Conservation (phyloP, 2,329 filamentous ascomycete species). For the Talaromyces sp. region DNA sequence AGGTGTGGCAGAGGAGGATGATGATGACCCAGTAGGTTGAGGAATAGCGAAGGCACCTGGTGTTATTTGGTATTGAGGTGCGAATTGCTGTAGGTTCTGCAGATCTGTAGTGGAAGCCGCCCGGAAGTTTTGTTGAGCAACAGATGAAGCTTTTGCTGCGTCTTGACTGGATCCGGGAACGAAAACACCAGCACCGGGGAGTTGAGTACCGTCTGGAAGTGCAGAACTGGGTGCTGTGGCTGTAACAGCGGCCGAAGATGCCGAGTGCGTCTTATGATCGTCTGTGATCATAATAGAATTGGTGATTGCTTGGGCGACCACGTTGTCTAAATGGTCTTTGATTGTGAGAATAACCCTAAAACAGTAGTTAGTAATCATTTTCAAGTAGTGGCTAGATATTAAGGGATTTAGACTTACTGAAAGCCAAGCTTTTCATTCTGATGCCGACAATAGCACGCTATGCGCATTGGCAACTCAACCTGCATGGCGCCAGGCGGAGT, state of each 20-base stretch:
- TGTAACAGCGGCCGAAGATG: slow-evolving; percentile 31
- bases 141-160: slow-evolving; percentile 24
- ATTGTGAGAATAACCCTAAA: slow-evolving; percentile 82
- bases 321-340: slow-evolving; percentile 70
- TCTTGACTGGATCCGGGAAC: slow-evolving; percentile 29
- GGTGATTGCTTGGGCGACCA: slow-evolving; percentile 80
- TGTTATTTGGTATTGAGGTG: slow-evolving; percentile 36
- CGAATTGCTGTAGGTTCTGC: slow-evolving; percentile 52
- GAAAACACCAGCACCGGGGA: slow-evolving; percentile 43
- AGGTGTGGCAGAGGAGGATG: slow-evolving; percentile 51
- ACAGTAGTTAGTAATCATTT: slow-evolving; percentile 15
- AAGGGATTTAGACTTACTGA: slow-evolving; percentile 36
- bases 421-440: slow-evolving; percentile 93
- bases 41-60: slow-evolving; percentile 36
- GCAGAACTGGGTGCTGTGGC: slow-evolving; percentile 29
- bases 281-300: slow-evolving; percentile 95
- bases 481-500: slow-evolving; percentile 61
- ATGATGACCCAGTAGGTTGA: slow-evolving; percentile 35
- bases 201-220: slow-evolving; percentile 34
- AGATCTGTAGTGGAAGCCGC: slow-evolving; percentile 62
- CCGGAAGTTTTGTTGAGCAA: slow-evolving; percentile 44
- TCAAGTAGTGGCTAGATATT: neutral
- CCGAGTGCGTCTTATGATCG: slow-evolving; percentile 82
- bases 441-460: slow-evolving; percentile 94
- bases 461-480: slow-evolving; percentile 86